Evolutionary conservation across 2,329 filamentous ascomycete species (phyloP).

Genomic region (Ceratocystiopsis minuta): DNA sequence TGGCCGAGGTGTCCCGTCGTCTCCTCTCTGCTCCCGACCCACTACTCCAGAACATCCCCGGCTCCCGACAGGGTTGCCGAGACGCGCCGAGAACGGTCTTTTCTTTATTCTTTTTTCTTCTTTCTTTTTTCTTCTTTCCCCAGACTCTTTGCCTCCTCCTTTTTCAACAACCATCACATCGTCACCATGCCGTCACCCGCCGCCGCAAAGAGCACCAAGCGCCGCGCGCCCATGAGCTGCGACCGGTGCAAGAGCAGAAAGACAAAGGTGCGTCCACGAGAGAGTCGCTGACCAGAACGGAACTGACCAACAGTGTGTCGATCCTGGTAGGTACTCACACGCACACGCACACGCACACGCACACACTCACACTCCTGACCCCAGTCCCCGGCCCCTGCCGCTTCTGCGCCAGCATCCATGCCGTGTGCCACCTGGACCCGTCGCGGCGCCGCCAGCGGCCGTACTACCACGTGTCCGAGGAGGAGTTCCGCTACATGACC

Average conservation of each 20-base stretch:
- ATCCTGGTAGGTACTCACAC: constrained; percentile 5
- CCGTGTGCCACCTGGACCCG: constrained; percentile 12
- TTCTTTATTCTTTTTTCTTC: neutral
- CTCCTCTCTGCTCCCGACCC: no score
- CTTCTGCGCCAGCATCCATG: constrained; percentile 13
- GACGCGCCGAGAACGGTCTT: neutral
- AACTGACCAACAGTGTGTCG: constrained; percentile 5
- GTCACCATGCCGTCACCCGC: neutral
- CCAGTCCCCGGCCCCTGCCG: constrained; percentile 14
- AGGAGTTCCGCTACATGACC: constrained; percentile 15
- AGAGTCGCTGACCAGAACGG: no score
- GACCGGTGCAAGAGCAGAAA: constrained; percentile 15
- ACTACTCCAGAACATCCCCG: no score
- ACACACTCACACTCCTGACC: neutral
- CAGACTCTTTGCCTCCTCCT: neutral
- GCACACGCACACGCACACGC: no score
- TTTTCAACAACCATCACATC: neutral
- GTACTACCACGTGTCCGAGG: constrained; percentile 15
- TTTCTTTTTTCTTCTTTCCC: neutral
- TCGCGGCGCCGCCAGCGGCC: constrained; percentile 14
- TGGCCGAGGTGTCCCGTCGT: no score
- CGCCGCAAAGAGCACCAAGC: constrained; percentile 5
- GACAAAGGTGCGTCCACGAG: constrained; percentile 13
- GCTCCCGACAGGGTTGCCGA: no score
- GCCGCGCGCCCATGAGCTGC: constrained; percentile 15